Evolutionary conservation across 2,329 filamentous ascomycete species (phyloP), one percentile per base, ranked within the genome.

Genomic region (Pleoardoris graminearum): DNA sequence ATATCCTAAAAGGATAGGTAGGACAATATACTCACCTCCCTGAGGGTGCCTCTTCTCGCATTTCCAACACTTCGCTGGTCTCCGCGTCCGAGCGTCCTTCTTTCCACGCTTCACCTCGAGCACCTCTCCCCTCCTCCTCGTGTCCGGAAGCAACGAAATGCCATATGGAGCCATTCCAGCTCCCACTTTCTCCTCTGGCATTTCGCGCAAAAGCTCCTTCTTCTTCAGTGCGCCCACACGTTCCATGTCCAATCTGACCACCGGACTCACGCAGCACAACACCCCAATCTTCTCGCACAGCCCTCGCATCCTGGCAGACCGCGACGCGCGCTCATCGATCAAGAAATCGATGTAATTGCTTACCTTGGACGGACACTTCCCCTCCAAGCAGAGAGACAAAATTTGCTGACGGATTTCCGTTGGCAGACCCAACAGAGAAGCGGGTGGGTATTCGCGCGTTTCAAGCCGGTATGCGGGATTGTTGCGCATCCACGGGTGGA

Each of bases 401-500:
- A 62, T 60, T 7, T 48, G 19, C 36, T 59, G 58, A 8, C 54
- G 45, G 7, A 64, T 19, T 22, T 64, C 61, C 2, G 19, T 44
- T 7, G 61, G 58, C 3, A 64, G 39, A n/a, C 56, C 53, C 4
- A 58, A 48, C 3, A 64, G 39, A 32, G 48, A 51, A 7, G 58
- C 54, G 22, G 16, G 10, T 1, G 52, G 50, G 42, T 53, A 48
- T 1, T 5, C 22, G 1, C 30, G 14, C 2, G 25, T 17, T 17
- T 38, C 22, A 17, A 22, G 16, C 8, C 32, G 14, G 8, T 23
- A 48, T 7, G 32, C 21, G 10, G 48, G 44, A 39, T 53, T 46
- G 35, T 55, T 29, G 19, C 19, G 37, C 5, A 53, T 35, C 55
- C 55, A 55, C 2, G 58, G 56, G 23, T 29, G 39, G 6, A 59